Base-by-base conservation (phyloP, 2,329 filamentous ascomycete species). In the Fusarium sp. region DNA sequence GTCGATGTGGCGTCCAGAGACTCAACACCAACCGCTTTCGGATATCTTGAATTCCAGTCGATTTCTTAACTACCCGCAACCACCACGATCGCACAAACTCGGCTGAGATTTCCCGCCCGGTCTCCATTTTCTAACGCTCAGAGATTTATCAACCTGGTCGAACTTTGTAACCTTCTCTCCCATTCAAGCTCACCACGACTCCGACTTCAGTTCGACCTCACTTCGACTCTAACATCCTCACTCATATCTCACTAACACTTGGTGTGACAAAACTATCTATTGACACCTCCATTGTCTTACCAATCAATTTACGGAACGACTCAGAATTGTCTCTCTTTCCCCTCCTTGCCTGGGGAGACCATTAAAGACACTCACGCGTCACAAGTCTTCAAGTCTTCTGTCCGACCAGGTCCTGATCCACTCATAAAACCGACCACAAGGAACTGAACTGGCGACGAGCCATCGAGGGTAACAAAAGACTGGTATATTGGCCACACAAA, bases 1-100 rank as follows among this genome's bases (percentile, higher is more conserved):
- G 37, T 56, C 14, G 25, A 56, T 51, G 67, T 70, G 67, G 67
- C 67, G 67, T 47, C 59, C 37, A 64, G 64, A 70, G 62, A 43
- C 68, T 69, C 68, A 70, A 71, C 66, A 67, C 56, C 68, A 71
- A 71, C 68, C 68, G 66, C 51, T 59, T 71, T 70, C 54, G 58
- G 68, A 54, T 67, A 64, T 56, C 66, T 67, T 58, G 65, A 70
- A 71, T 70, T 71, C 65, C 68, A 71, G 62, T 63, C 56, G 37
- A 65, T 60, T 56, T 70, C 51, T 61, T 66, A 65, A 71, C 62
- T 67, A 64, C 49, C 56, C 25, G 41, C 58, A 70, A 70, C 53
- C 56, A 63, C 65, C 62, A 37, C 32, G 35, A 53, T 27, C 51
- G 45, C 54, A 33, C 49, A 23, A 56, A 51, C 23, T 56, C 35